A percentile compares a stretch with the other conserved stretches of the same genome.
phyloP scores from a whole-genome alignment of 495 filamentous ascomycete genomes.

The Thozetella sp. region DNA sequence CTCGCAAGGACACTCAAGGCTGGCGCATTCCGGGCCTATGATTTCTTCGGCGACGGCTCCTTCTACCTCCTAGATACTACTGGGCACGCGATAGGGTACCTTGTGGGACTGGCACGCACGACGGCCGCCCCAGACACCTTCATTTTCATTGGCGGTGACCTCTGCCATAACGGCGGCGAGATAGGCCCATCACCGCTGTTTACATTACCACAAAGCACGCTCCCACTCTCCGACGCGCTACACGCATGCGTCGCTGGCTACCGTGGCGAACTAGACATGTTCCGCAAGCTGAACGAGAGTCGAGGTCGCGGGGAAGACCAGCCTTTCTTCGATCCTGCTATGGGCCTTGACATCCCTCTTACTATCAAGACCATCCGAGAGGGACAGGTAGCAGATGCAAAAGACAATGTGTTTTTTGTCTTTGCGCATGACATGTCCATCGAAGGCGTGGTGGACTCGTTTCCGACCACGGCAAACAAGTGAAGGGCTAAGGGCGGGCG shows the following conservation, averaged over 20 bases:
- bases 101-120: slow-evolving; percentile 41
- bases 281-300: slow-evolving; percentile 3
- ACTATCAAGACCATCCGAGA: slow-evolving; percentile 34
- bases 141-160: slow-evolving; percentile 15
- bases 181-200: background rate
- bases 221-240: background rate
- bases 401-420: slow-evolving; percentile 45
- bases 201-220: background rate
- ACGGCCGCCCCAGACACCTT: slow-evolving; percentile 15
- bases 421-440: slow-evolving; percentile 49
- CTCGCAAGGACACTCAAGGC: slow-evolving; percentile 9
- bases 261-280: background rate
- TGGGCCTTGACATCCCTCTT: slow-evolving; percentile 9
- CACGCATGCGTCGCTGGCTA: background rate
- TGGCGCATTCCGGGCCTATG: slow-evolving; percentile 41
- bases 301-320: slow-evolving; percentile 2
- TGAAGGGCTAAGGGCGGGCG: slow-evolving; percentile 7
- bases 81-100: slow-evolving; percentile 46
- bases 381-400: slow-evolving; percentile 41
- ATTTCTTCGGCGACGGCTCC: slow-evolving; percentile 51
- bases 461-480: slow-evolving; percentile 27
- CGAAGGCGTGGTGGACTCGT: slow-evolving; percentile 39
- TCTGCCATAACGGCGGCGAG: slow-evolving; percentile 12
- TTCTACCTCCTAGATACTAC: slow-evolving; percentile 46
- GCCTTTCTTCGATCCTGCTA: slow-evolving; percentile 35